Evolutionary conservation across 495 filamentous ascomycete species (phyloP), one percentile per base, ranked within the genome.

Genomic region (Immersiella caudata): DNA sequence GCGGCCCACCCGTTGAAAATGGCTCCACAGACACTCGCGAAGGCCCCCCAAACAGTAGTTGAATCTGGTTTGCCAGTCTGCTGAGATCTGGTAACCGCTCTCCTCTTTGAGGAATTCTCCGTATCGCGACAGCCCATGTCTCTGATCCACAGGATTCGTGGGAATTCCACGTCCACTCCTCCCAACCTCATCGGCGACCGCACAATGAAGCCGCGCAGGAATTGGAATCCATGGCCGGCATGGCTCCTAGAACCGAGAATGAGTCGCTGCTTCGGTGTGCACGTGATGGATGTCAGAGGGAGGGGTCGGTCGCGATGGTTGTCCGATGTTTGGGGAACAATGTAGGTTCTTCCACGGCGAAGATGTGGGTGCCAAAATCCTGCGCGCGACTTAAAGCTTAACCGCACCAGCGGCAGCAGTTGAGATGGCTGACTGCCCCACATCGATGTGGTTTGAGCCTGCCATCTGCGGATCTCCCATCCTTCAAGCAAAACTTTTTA

Each of bases 1-100:
- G 82, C 79, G 21, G 83, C 67, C 61, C 79, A 84, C 36, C 84
- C 84, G 51, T 83, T 83, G 1, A 80, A 67, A 25, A 85, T 67
- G 18, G 72, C 75, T 24, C 80, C 80, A 66, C 82, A 75, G 33
- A 82, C 77, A 51, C 76, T 71, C 25, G 74, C 77, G 11, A 75
- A 69, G 25, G 71, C 71, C 0, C 69, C 74, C 11, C 68, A n/a
- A n/a, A n/a, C n/a, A 67, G 22, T 67, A 71, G 12, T 70, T 35
- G 33, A 80, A 72, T 7, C 68, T 74, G 55, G 76, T 72, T 67
- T 77, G 75, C 78, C 78, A 80, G 50, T 59, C 68, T 4, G 78
- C 72, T 11, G 76, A 65, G 57, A 80, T 78, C 61, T 76, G 71
- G 50, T 69, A 74, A 1, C 71, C 71, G 36, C 70, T 70, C 29